Percentiles rank a stretch among this genome's conserved stretches.
phyloP scores from a whole-genome alignment of 495 filamentous ascomycete genomes.

The Neurospora terricola region DNA sequence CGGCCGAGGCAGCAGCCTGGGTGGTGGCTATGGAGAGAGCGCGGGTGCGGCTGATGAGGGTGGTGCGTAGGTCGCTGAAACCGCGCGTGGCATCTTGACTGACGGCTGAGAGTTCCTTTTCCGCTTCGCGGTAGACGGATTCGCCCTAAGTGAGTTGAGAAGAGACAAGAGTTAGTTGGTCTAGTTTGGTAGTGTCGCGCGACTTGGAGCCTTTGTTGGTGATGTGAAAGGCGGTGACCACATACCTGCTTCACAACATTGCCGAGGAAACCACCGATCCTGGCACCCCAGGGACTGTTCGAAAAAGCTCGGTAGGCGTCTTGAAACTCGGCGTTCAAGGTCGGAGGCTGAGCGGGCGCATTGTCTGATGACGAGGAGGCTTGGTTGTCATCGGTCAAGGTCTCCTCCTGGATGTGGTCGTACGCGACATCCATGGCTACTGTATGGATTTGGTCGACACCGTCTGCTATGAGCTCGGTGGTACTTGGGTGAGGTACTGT shows the following conservation, averaged over 20 bases:
- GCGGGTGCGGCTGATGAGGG: slow-evolving; percentile 60
- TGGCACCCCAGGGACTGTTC: slow-evolving; percentile 78
- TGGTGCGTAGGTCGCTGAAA: slow-evolving; percentile 60
- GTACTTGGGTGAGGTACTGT: not conserved
- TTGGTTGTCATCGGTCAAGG: slow-evolving; percentile 49
- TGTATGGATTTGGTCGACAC: not conserved
- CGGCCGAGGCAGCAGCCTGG: slow-evolving; percentile 4
- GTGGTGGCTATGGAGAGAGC: slow-evolving; percentile 55
- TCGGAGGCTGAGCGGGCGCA: slow-evolving; percentile 38
- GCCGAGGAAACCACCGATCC: slow-evolving; percentile 78
- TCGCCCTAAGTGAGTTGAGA: slow-evolving; percentile 50
- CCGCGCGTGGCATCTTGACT: slow-evolving; percentile 76
- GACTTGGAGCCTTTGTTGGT: not conserved
- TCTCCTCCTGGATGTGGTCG: slow-evolving; percentile 89
- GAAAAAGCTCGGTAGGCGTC: slow-evolving; percentile 93
- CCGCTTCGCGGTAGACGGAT: slow-evolving; percentile 73
- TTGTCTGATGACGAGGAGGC: slow-evolving; percentile 37
- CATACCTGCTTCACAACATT: slow-evolving; percentile 78
- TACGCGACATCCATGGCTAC: slow-evolving; percentile 85
- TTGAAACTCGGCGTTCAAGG: slow-evolving; percentile 80
- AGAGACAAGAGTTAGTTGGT: not conserved
- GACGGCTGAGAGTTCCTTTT: slow-evolving; percentile 68
- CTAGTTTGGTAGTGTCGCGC: not conserved
- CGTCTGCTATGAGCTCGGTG: not conserved
- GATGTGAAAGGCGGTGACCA: not conserved